These are phyloP conservation scores for Paradendryphiella salina DNA, from an alignment of 2,329 filamentous ascomycete genomes.

Conservation along the genomic window DNA sequence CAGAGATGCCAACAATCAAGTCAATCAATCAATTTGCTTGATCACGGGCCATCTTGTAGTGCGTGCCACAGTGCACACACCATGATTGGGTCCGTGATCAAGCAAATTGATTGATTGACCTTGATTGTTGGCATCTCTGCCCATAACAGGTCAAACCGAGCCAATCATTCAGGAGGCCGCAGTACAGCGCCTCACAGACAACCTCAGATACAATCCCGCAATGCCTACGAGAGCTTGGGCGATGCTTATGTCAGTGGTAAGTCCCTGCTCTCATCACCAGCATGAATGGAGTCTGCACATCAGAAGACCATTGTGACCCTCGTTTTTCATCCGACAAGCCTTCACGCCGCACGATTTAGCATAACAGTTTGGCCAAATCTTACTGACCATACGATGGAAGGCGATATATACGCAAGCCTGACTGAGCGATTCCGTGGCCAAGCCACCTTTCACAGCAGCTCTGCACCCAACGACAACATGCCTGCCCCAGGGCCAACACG, in stretches of 20 bases:
- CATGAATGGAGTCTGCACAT: neutral
- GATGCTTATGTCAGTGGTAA: conserved; percentile 8
- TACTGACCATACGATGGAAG: conserved; percentile 17
- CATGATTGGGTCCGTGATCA: too few relatives aligned
- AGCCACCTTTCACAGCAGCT: neutral
- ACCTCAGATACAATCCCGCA: conserved; percentile 2
- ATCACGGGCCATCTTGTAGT: too few relatives aligned
- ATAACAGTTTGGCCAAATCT: neutral
- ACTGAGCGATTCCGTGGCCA: conserved; percentile 17
- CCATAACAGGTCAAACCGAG: conserved; percentile 3
- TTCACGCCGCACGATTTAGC: too few relatives aligned
- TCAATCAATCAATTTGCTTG: too few relatives aligned
- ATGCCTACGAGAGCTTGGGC: conserved; percentile 15
- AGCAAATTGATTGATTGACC: too few relatives aligned
- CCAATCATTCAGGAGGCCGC: conserved; percentile 4
- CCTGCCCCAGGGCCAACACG: conserved; percentile 15
- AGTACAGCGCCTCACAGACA: conserved; percentile 1
- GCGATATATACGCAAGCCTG: conserved; percentile 24
- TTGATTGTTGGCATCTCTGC: too few relatives aligned
- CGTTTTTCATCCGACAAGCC: too few relatives aligned
- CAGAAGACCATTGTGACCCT: too few relatives aligned
- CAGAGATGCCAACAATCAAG: too few relatives aligned
- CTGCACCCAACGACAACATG: conserved; percentile 18
- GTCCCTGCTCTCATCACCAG: neutral
- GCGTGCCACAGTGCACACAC: too few relatives aligned